Percentiles rank a stretch among this genome's conserved stretches.
These are phyloP conservation scores for Candida smagusa DNA, from an alignment of 1,139 yeast species.

Conservation along the genomic window DNA sequence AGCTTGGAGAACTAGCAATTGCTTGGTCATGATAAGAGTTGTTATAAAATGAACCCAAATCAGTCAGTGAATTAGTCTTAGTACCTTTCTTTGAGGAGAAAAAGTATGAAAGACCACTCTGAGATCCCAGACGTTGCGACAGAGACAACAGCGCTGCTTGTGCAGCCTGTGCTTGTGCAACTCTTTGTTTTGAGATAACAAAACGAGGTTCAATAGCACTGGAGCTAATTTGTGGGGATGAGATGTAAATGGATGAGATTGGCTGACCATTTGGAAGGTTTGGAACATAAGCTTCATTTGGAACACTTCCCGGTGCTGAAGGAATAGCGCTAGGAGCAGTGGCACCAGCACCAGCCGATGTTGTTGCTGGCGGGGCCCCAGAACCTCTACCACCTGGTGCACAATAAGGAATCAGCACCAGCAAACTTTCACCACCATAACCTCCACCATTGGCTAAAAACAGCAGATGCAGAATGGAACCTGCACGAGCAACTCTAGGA, in stretches of 20 bases:
- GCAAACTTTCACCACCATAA: conserved; percentile 46
- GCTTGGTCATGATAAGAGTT: conserved; percentile 36
- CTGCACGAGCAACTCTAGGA: conserved; percentile 43
- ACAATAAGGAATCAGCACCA: conserved; percentile 66
- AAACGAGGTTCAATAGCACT: conserved; percentile 67
- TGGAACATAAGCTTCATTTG: conserved; percentile 31
- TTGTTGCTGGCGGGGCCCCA: neutral
- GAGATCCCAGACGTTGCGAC: conserved; percentile 39
- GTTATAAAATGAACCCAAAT: conserved; percentile 45
- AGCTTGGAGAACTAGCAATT: conserved; percentile 36
- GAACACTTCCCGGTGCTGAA: neutral
- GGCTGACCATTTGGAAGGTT: conserved; percentile 53
- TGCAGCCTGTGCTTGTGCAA: conserved; percentile 54
- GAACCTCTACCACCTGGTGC: conserved; percentile 59
- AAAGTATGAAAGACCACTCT: conserved; percentile 49
- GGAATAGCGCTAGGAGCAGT: conserved; percentile 1
- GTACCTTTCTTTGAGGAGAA: conserved; percentile 30
- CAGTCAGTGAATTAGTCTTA: conserved; percentile 30
- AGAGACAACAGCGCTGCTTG: conserved; percentile 31
- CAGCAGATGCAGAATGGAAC: conserved; percentile 43
- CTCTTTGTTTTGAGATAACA: conserved; percentile 68
- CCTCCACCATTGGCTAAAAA: conserved; percentile 33
- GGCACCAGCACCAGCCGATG: conserved; percentile 6
- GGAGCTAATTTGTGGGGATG: conserved; percentile 60
- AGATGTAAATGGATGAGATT: conserved; percentile 60